These are phyloP conservation scores for Linnemannia exigua DNA, from an alignment of 192 early-diverging fungal species.

Conservation along the genomic window DNA sequence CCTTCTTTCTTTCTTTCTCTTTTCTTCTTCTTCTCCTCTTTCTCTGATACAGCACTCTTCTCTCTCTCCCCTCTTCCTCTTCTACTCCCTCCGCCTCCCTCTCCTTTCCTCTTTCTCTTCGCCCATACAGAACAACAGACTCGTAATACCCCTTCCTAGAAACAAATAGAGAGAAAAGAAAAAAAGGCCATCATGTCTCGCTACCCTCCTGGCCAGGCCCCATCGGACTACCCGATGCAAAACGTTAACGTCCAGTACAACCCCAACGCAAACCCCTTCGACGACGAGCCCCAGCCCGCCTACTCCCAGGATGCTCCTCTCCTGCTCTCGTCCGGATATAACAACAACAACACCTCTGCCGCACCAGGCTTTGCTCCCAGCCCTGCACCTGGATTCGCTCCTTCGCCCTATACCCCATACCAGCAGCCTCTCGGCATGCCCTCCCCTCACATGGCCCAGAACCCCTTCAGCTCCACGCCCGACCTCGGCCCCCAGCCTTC, in stretches of 20 bases:
- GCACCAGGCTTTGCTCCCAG: slow-evolving; percentile 40
- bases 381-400: slow-evolving; percentile 47
- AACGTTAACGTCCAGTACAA: slow-evolving; percentile 53
- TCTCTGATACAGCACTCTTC: not conserved
- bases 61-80: not conserved
- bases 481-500: slow-evolving; percentile 24
- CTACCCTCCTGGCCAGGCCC: slow-evolving; percentile 40
- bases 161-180: slow-evolving; percentile 9
- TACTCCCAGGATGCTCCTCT: slow-evolving; percentile 51
- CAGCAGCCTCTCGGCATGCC: slow-evolving; percentile 43
- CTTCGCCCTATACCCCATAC: slow-evolving; percentile 55
- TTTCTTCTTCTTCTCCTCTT: slow-evolving; percentile 13
- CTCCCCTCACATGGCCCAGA: slow-evolving; percentile 32
- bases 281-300: slow-evolving; percentile 43
- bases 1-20: not conserved
- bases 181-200: slow-evolving; percentile 41
- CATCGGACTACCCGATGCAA: slow-evolving; percentile 58
- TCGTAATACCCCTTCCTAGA: not conserved
- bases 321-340: slow-evolving; percentile 50
- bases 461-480: slow-evolving; percentile 44
- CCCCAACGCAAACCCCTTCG: slow-evolving; percentile 54
- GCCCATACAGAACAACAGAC: too few species aligned
- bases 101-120: not conserved
- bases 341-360: slow-evolving; percentile 17
- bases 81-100: not conserved